phyloP scores from a whole-genome alignment of 148 eudicot genomes.

The Drosera capensis region DNA sequence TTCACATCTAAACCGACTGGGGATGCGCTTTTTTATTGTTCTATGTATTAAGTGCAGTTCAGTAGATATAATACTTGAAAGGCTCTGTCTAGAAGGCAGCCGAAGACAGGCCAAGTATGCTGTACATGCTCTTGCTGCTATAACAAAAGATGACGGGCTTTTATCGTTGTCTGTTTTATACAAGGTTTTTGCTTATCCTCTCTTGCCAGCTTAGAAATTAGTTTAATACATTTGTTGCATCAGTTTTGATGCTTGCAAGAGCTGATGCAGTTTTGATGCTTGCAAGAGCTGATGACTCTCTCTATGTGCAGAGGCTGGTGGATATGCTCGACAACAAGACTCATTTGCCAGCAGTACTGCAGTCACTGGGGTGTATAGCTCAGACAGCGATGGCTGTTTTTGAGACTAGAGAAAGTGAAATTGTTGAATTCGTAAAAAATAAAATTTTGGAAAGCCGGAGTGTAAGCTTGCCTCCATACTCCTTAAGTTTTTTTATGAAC shows the following conservation, averaged over 20 bases:
- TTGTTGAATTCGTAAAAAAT: slow-evolving; percentile 52
- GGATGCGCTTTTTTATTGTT: neutral
- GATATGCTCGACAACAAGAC: slow-evolving; percentile 81
- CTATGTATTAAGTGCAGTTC: slow-evolving; percentile 41
- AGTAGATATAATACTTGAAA: slow-evolving; percentile 82
- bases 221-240: too few relatives aligned
- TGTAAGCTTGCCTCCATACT: slow-evolving; percentile 29
- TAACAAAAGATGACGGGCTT: slow-evolving; percentile 94
- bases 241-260: neutral
- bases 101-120: slow-evolving; percentile 98
- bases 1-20: slow-evolving; percentile 5
- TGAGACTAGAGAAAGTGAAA: slow-evolving; percentile 87
- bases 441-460: slow-evolving; percentile 48
- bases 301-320: slow-evolving; percentile 70
- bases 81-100: slow-evolving; percentile 85
- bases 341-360: slow-evolving; percentile 82
- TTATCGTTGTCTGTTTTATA: slow-evolving; percentile 85
- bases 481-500: too few relatives aligned
- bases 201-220: neutral
- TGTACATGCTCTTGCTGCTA: slow-evolving; percentile 91
- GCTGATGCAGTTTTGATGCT: neutral
- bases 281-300: slow-evolving; percentile 1
- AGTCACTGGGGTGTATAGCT: slow-evolving; percentile 94
- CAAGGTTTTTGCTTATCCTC: slow-evolving; percentile 39
- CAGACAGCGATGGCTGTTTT: slow-evolving; percentile 94